phyloP scores from a whole-genome alignment of 2,329 filamentous ascomycete species.

The Colletotrichum orchidophilum region DNA sequence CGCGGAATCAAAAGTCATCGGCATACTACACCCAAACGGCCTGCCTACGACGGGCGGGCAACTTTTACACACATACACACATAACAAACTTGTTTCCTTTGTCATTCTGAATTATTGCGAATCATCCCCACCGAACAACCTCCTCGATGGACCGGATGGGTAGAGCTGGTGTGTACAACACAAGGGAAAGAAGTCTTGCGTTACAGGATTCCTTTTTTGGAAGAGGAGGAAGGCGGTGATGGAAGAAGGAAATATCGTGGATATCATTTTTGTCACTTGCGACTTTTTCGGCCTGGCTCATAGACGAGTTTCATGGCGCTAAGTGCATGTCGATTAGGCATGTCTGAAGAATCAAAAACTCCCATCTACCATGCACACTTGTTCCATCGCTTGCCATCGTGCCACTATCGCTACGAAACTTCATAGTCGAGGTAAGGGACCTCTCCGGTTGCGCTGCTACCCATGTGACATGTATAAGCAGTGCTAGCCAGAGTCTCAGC shows the following conservation, averaged over 20 bases:
- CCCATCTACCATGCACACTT: slow-evolving; percentile 29
- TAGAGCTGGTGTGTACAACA: slow-evolving; percentile 4
- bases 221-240: slow-evolving; percentile 5
- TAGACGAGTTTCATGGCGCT: slow-evolving; percentile 15
- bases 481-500: neutral
- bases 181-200: neutral
- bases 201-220: neutral
- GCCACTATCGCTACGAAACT: neutral
- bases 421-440: neutral
- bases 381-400: neutral
- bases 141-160: neutral
- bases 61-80: neutral
- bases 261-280: neutral
- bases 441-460: neutral
- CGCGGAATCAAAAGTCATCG: slow-evolving; percentile 12
- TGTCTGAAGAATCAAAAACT: slow-evolving; percentile 29
- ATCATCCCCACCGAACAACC: neutral
- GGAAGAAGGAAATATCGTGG: slow-evolving; percentile 19
- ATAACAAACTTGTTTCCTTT: slow-evolving; percentile 32
- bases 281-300: slow-evolving; percentile 7
- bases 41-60: neutral
- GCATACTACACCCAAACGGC: slow-evolving; percentile 3
- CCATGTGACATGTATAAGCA: neutral
- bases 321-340: slow-evolving; percentile 22
- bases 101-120: slow-evolving; percentile 1